phyloP scores from a whole-genome alignment of 257 asterid species.

The Primulina eburnea region DNA sequence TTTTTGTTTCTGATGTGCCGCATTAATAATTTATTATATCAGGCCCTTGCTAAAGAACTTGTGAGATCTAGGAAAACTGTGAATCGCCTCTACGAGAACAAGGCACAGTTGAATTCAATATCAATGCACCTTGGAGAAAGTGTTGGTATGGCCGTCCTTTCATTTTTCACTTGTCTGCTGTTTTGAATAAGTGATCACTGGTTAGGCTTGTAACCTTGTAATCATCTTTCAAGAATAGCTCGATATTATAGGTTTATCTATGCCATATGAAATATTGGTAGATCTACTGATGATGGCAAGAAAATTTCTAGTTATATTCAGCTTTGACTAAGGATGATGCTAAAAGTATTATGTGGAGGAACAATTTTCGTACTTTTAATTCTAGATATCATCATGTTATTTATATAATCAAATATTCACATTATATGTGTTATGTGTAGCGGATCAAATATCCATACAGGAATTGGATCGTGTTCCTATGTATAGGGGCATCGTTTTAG shows the following conservation, averaged over 20 bases:
- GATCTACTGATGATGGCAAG: background rate
- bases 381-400: slow-evolving; percentile 2
- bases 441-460: background rate
- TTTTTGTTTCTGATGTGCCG: slow-evolving; percentile 11
- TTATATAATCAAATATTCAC: background rate
- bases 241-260: background rate
- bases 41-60: slow-evolving; percentile 90
- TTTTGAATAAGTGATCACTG: background rate
- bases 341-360: background rate
- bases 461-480: background rate
- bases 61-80: slow-evolving; percentile 82
- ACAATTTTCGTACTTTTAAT: background rate
- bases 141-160: slow-evolving; percentile 53
- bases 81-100: slow-evolving; percentile 82
- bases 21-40: slow-evolving; percentile 24
- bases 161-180: slow-evolving; percentile 6
- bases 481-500: background rate
- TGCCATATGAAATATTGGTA: background rate
- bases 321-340: background rate
- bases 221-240: background rate
- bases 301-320: slow-evolving; percentile 6
- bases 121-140: slow-evolving; percentile 99
- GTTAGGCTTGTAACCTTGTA: background rate
- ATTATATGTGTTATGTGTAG: background rate
- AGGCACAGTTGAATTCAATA: slow-evolving; percentile 91